Conservation (phyloP, 192 early-diverging fungal genomes). For the Umbelopsis ramanniana region DNA sequence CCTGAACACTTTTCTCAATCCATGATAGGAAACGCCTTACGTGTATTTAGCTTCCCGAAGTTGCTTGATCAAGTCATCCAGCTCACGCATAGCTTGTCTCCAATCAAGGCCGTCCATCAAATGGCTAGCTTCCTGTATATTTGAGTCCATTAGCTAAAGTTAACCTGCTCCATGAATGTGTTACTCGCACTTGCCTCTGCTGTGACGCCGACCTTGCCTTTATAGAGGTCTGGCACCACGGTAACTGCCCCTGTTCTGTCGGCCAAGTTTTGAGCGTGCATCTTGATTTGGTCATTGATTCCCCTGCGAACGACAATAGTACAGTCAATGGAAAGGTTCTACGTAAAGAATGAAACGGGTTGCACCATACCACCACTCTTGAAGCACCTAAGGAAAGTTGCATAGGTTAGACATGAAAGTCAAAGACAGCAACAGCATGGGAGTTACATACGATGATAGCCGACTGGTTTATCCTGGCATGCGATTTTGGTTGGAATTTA, state of each 20-base stretch:
- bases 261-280: slow-evolving; percentile 51
- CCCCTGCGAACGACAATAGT: slow-evolving; percentile 33
- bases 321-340: not conserved
- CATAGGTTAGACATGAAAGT: slow-evolving; percentile 3
- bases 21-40: slow-evolving; percentile 5
- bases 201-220: slow-evolving; percentile 51
- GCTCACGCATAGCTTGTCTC: slow-evolving; percentile 39
- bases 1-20: no score
- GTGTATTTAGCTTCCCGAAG: slow-evolving; percentile 26
- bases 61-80: slow-evolving; percentile 18
- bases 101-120: slow-evolving; percentile 56
- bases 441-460: slow-evolving; percentile 34
- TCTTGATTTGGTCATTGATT: slow-evolving; percentile 45
- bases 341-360: not conserved
- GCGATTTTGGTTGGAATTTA: slow-evolving; percentile 25
- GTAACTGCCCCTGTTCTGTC: slow-evolving; percentile 46
- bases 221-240: slow-evolving; percentile 54
- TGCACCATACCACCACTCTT: slow-evolving; percentile 33
- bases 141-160: not conserved
- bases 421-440: not conserved
- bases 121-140: slow-evolving; percentile 48
- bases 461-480: slow-evolving; percentile 13
- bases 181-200: slow-evolving; percentile 29
- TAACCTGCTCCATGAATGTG: not conserved
- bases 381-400: slow-evolving; percentile 22